Conservation (phyloP, 192 early-diverging fungal genomes). For the Coemansia sp. region DNA sequence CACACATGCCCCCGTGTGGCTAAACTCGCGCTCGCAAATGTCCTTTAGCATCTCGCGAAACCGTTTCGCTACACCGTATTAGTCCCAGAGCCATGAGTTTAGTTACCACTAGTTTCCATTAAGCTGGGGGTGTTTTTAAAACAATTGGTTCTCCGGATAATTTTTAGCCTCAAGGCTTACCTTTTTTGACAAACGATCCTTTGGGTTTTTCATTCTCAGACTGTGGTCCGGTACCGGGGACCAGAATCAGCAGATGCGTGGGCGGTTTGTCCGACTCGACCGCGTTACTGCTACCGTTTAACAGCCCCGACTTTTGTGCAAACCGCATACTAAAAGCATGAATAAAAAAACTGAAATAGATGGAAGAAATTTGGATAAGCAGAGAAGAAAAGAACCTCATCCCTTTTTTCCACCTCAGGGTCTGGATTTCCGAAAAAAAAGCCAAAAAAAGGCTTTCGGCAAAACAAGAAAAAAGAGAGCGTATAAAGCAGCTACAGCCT, state of each 20-base stretch:
- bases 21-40: constrained; percentile 22
- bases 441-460: neutral
- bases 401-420: too few species aligned
- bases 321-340: constrained; percentile 10
- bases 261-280: neutral
- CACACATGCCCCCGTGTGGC: constrained; percentile 12
- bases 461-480: too few species aligned
- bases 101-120: too few species aligned
- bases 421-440: neutral
- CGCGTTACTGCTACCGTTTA: neutral
- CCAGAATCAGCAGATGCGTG: constrained; percentile 43
- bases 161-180: neutral
- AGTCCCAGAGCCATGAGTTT: too few species aligned
- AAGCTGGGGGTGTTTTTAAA: neutral
- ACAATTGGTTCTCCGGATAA: too few species aligned
- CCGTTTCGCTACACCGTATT: too few species aligned
- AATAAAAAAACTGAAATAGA: too few species aligned
- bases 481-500: too few species aligned
- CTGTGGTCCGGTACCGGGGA: constrained; percentile 50
- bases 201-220: constrained; percentile 38
- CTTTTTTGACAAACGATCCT: constrained; percentile 35
- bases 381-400: too few species aligned
- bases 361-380: too few species aligned
- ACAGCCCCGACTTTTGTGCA: neutral
- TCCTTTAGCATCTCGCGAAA: constrained; percentile 20